Evolutionary conservation across 2,329 filamentous ascomycete species (phyloP), one percentile per base, ranked within the genome.

Genomic region (Zasmidium citrigriseum): DNA sequence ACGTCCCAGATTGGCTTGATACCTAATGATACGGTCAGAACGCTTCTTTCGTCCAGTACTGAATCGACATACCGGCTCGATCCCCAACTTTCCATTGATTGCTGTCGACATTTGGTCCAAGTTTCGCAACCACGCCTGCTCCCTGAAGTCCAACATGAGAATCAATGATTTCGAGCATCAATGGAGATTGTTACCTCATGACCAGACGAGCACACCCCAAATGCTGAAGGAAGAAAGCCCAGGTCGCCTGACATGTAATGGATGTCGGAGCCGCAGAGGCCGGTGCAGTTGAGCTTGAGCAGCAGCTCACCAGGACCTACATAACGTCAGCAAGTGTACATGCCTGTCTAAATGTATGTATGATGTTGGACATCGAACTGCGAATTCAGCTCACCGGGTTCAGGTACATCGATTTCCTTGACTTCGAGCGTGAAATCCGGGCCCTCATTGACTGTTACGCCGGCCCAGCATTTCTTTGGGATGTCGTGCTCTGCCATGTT

Each of bases 181-280:
- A n/a, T n/a, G n/a, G n/a, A n/a, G n/a, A n/a, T n/a, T n/a, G 80
- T 78, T 14, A 82, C 82, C 67, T 41, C 34, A 41, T 41, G 34
- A n/a, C 34, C 34, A 41, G 34, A 4, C 14, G 34, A 41, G 14
- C 14, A 7, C 12, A 41, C 34, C 4, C 34, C 34, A n/a, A 41
- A 41, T 41, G 34, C 14, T 4, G 34, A 41, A 10, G 34, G 34
- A 7, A 11, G 34, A 4, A 41, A n/a, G 5, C 34, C 34, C 7
- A 41, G 14, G 21, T 52, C 50, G 3, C 21, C 29, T 7, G 38
- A 24, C 81, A 85, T 84, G 70, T 81, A 81, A 66, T 86, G 83
- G 18, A 86, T 70, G 64, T 86, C 84, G 29, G 77, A 80, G 59
- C 81, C 79, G 72, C 84, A 86, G 50, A 86, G 75, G 0, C 84